These are phyloP conservation scores for Neofusicoccum sp. DNA, from an alignment of 2,329 filamentous ascomycete genomes.

Conservation along the genomic window DNA sequence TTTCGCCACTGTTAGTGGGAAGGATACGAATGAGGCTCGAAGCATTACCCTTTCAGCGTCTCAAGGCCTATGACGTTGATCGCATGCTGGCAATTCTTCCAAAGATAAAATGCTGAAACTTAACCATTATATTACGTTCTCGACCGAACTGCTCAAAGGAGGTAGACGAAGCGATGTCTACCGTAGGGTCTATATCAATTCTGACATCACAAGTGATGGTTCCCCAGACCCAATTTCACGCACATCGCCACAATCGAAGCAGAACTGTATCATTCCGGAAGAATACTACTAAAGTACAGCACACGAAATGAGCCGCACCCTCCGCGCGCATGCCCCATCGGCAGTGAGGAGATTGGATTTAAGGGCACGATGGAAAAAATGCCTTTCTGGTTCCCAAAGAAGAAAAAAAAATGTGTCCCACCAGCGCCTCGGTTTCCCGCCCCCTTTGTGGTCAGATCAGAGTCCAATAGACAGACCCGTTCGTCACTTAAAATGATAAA, in stretches of 20 bases:
- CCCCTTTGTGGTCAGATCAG: not conserved
- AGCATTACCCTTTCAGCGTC: no score
- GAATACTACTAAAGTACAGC: conserved; percentile 6
- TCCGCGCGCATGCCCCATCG: not conserved
- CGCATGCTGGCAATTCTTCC: no score
- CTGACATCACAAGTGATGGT: no score
- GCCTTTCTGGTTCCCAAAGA: not conserved
- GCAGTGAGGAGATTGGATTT: not conserved
- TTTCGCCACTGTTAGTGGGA: no score
- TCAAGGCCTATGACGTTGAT: no score
- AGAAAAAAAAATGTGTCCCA: conserved; percentile 2
- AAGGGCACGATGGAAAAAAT: not conserved
- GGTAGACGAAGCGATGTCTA: no score
- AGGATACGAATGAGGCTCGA: no score
- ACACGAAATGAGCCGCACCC: not conserved
- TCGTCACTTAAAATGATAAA: conserved; percentile 1
- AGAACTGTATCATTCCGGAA: not conserved
- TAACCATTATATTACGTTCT: no score
- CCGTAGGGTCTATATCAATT: no score
- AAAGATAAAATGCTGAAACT: no score
- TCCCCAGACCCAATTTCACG: not conserved
- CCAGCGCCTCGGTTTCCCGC: conserved; percentile 6
- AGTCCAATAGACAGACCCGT: not conserved
- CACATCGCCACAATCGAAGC: not conserved
- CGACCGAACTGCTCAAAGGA: no score